Conservation (phyloP, 805 yeast genomes). For the Saturnispora halmiae region DNA sequence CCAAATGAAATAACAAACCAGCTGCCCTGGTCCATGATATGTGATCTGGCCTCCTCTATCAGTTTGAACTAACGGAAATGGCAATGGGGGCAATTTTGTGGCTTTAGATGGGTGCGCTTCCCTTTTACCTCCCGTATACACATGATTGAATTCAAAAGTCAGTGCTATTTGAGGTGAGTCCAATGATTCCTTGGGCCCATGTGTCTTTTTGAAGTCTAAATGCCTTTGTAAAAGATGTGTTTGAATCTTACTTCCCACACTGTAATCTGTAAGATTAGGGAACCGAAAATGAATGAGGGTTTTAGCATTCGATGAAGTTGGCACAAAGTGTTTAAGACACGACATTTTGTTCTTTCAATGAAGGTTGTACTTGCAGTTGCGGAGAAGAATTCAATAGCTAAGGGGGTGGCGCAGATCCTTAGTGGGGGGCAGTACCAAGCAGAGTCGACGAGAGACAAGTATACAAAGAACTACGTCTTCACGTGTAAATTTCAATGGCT, state of each 20-base stretch:
- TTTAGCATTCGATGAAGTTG: background rate
- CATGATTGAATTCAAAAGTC: constrained; percentile 78
- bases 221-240: constrained; percentile 46
- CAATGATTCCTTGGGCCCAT: constrained; percentile 26
- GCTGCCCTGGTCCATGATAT: constrained; percentile 94
- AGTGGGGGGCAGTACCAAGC: constrained; percentile 50
- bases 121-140: constrained; percentile 88
- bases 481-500: constrained; percentile 57
- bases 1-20: constrained; percentile 72
- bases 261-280: constrained; percentile 31
- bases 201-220: constrained; percentile 28
- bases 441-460: constrained; percentile 42
- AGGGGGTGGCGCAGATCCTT: constrained; percentile 63
- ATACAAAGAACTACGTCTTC: constrained; percentile 74
- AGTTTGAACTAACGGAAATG: constrained; percentile 64
- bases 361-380: constrained; percentile 91
- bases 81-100: constrained; percentile 6
- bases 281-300: constrained; percentile 33
- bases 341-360: constrained; percentile 1
- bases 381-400: constrained; percentile 92
- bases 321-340: constrained; percentile 1
- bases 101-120: constrained; percentile 33
- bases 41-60: constrained; percentile 94
- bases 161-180: constrained; percentile 50
- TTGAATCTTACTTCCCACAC: constrained; percentile 48